phyloP scores from a whole-genome alignment of 345 rosid genomes.

The Brassica juncea region DNA sequence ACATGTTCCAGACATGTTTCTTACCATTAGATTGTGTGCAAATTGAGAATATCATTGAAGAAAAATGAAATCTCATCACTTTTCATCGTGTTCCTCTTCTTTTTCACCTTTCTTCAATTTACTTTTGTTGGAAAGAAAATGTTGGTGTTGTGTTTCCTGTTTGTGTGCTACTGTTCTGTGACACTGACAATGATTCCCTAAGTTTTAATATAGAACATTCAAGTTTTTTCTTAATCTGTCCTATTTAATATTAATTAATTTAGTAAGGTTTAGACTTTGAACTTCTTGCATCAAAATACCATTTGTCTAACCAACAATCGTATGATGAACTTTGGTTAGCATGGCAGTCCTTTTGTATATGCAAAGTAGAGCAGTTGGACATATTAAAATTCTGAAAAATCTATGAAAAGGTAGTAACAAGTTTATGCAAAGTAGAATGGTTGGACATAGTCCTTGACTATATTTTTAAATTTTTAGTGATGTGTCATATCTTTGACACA shows the following conservation, averaged over 20 bases:
- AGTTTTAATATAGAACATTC: not conserved
- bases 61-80: conserved; percentile 21
- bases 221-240: not conserved
- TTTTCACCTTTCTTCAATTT: not conserved
- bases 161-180: conserved; percentile 25
- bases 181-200: conserved; percentile 27
- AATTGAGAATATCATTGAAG: conserved; percentile 34
- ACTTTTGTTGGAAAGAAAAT: conserved; percentile 31
- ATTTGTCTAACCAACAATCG: not conserved
- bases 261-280: not conserved
- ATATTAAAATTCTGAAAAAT: too few relatives aligned
- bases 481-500: too few relatives aligned
- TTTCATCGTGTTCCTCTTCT: conserved; percentile 35
- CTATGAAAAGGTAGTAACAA: not conserved
- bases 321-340: not conserved
- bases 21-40: conserved; percentile 36
- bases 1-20: conserved; percentile 46
- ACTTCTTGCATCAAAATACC: not conserved
- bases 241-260: not conserved
- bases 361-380: not conserved
- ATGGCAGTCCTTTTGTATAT: not conserved
- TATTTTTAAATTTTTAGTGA: too few relatives aligned
- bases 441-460: not conserved
- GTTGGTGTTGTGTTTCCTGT: conserved; percentile 29
- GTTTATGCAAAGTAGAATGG: not conserved